Conservation (phyloP, 495 filamentous ascomycete species). For the Penicillium cosmopolitanum region DNA sequence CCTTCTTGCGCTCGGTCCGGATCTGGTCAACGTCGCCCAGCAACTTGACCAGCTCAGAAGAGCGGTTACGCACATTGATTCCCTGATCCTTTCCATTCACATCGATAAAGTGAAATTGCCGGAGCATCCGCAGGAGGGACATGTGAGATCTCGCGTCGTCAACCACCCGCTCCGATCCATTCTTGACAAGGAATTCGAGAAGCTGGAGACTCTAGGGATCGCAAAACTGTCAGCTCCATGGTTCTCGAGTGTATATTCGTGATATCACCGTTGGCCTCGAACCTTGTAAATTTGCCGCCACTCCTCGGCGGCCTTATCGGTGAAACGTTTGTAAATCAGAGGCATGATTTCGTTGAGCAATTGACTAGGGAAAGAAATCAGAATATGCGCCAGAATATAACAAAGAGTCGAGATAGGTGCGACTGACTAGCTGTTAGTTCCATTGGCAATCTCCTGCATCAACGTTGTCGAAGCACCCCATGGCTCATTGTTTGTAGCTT, state of each 20-base stretch:
- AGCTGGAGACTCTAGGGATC: conserved; percentile 75
- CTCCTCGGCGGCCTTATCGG: conserved; percentile 96
- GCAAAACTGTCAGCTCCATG: conserved; percentile 4
- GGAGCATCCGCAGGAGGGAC: conserved; percentile 94
- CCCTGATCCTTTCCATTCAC: conserved; percentile 97
- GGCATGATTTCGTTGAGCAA: conserved; percentile 99
- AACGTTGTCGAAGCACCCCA: conserved; percentile 90
- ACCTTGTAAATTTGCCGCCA: conserved; percentile 99
- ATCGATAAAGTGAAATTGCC: conserved; percentile 98
- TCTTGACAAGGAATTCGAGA: conserved; percentile 97
- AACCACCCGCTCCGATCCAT: conserved; percentile 95
- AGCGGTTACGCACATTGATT: conserved; percentile 94
- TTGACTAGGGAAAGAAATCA: conserved; percentile 62
- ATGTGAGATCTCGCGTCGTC: conserved; percentile 96
- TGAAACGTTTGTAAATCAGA: conserved; percentile 99
- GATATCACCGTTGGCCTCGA: not conserved
- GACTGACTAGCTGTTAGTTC: conserved; percentile 95
- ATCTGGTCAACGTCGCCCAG: conserved; percentile 93
- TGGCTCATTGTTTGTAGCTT: conserved; percentile 97
- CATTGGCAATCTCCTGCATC: conserved; percentile 98
- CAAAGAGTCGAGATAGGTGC: not conserved
- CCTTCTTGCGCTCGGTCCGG: conserved; percentile 92
- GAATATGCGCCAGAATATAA: conserved; percentile 17
- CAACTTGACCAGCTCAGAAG: conserved; percentile 92
- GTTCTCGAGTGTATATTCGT: not conserved